Conservation (phyloP, 208 protist genomes). For the Leishmania guyanensis region DNA sequence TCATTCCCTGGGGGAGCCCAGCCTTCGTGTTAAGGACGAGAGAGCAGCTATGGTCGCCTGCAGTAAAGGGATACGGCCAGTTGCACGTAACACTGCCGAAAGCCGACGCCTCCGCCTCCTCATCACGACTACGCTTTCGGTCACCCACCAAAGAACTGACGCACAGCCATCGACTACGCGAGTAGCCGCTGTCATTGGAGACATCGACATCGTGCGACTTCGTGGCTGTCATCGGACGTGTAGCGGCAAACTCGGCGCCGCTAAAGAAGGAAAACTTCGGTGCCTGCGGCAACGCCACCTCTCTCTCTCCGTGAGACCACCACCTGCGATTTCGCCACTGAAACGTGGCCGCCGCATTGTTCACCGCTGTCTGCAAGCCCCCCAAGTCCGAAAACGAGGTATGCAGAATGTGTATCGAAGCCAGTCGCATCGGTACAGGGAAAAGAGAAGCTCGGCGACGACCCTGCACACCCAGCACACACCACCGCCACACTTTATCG, state of each 20-base stretch:
- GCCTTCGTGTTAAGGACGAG: slow-evolving; percentile 75
- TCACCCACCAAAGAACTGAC: background rate
- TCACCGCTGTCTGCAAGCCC: background rate
- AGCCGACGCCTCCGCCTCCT: background rate
- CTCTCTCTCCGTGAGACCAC: background rate
- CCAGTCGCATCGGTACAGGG: slow-evolving; percentile 44
- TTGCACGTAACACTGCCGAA: background rate
- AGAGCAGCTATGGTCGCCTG: slow-evolving; percentile 1
- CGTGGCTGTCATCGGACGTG: background rate
- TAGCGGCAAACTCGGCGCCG: background rate
- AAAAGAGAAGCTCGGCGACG: slow-evolving; percentile 40
- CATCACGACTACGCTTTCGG: slow-evolving; percentile 8
- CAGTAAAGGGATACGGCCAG: background rate
- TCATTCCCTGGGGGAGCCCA: slow-evolving; percentile 65
- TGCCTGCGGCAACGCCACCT: background rate
- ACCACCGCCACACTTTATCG: slow-evolving; percentile 90
- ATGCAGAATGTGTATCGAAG: slow-evolving; percentile 37
- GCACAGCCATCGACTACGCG: slow-evolving; percentile 32
- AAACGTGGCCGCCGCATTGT: slow-evolving; percentile 8
- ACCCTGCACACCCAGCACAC: slow-evolving; percentile 70
- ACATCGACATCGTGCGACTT: background rate
- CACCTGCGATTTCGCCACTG: slow-evolving; percentile 18
- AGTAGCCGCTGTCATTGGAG: slow-evolving; percentile 34
- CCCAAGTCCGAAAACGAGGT: background rate
- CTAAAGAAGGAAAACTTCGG: slow-evolving; percentile 5